Percentiles rank a stretch among this genome's conserved stretches.
Evolutionary conservation across 2,329 filamentous ascomycete species (phyloP).

Genomic region (Curvularia eragrostidis): DNA sequence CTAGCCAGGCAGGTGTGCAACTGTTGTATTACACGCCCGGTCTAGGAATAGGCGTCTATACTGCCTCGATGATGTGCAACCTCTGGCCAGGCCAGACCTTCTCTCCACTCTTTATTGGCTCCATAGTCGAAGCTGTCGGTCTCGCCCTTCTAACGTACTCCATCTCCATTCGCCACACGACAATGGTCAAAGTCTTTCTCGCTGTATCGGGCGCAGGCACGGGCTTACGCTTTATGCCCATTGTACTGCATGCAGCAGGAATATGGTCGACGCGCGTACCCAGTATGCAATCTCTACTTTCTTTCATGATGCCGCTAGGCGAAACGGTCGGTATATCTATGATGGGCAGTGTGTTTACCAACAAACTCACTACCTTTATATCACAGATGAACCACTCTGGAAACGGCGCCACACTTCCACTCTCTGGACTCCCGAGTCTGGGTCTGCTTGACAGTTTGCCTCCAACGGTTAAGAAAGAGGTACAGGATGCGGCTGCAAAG

Average conservation of each 20-base stretch:
- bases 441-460: conserved; percentile 50
- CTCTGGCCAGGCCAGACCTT: conserved; percentile 68
- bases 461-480: conserved; percentile 41
- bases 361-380: conserved; percentile 52
- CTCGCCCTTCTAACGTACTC: conserved; percentile 66
- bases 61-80: conserved; percentile 67
- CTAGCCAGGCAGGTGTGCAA: conserved; percentile 54
- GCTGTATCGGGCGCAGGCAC: conserved; percentile 68
- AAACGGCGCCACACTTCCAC: conserved; percentile 31
- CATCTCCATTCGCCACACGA: conserved; percentile 57
- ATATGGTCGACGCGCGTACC: conserved; percentile 66
- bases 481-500: conserved; percentile 57
- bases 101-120: conserved; percentile 58
- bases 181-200: conserved; percentile 70
- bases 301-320: conserved; percentile 67
- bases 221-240: conserved; percentile 70
- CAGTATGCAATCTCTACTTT: conserved; percentile 65
- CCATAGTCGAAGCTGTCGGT: conserved; percentile 63
- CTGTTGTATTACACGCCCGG: conserved; percentile 71
- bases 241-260: conserved; percentile 67
- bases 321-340: conserved; percentile 70
- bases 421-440: conserved; percentile 35
- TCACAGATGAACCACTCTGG: conserved; percentile 27
- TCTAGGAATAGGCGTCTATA: conserved; percentile 64
- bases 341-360: conserved; percentile 74